Evolutionary conservation across 768 basidiomycete species (phyloP).

Genomic region (Leccinellum albellum): DNA sequence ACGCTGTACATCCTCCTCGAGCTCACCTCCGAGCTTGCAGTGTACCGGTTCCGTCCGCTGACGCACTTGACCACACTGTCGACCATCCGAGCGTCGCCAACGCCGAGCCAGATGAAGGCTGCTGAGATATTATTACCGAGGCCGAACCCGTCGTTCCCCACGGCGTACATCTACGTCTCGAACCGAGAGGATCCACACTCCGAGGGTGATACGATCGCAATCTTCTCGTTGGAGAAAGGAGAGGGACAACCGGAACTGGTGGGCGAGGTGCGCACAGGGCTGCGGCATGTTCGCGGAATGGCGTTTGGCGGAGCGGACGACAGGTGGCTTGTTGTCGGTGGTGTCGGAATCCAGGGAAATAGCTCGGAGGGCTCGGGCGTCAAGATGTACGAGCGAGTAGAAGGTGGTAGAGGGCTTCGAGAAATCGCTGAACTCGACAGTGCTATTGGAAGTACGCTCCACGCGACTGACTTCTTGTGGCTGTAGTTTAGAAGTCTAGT

Average conservation of each 20-base stretch:
- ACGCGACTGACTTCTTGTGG: slow-evolving; percentile 39
- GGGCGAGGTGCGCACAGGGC: slow-evolving; percentile 61
- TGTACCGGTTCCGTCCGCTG: slow-evolving; percentile 50
- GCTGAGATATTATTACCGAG: slow-evolving; percentile 66
- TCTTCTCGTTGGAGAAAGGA: slow-evolving; percentile 53
- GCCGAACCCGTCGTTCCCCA: slow-evolving; percentile 48
- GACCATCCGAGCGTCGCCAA: slow-evolving; percentile 47
- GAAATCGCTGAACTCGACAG: slow-evolving; percentile 44
- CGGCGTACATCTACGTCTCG: slow-evolving; percentile 63
- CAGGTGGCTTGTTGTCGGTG: slow-evolving; percentile 62
- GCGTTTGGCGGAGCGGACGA: slow-evolving; percentile 59
- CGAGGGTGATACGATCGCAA: slow-evolving; percentile 68
- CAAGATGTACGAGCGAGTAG: slow-evolving; percentile 64
- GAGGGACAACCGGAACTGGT: slow-evolving; percentile 47
- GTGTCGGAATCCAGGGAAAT: slow-evolving; percentile 45
- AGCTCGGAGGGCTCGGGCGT: slow-evolving; percentile 63
- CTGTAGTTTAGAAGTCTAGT: slow-evolving; percentile 1
- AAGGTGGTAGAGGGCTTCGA: slow-evolving; percentile 54
- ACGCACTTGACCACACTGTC: slow-evolving; percentile 37
- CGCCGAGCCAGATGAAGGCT: slow-evolving; percentile 52
- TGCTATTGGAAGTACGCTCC: slow-evolving; percentile 33
- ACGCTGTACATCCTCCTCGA: slow-evolving; percentile 67
- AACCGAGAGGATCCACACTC: slow-evolving; percentile 72
- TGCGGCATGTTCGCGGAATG: slow-evolving; percentile 70
- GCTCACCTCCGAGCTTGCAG: slow-evolving; percentile 53